These are phyloP conservation scores for Fusarium annulatum DNA, from an alignment of 2,329 filamentous ascomycete species.

Conservation along the genomic window DNA sequence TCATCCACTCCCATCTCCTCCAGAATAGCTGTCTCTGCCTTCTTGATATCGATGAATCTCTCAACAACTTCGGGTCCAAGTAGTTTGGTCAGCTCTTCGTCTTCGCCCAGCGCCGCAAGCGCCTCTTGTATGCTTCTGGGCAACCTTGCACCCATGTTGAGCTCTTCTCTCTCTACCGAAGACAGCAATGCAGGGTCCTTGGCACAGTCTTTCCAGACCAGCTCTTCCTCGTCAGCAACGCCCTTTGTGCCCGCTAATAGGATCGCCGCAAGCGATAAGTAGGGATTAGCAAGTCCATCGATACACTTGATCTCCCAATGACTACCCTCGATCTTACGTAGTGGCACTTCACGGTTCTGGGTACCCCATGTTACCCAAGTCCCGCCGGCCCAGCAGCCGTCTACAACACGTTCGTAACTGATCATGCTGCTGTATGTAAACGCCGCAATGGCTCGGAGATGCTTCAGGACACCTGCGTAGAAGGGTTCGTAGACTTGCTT, in stretches of 20 bases:
- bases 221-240: conserved; percentile 45
- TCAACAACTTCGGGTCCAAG: conserved; percentile 64
- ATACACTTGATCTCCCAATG: conserved; percentile 84
- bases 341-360: conserved; percentile 80
- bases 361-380: conserved; percentile 84
- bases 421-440: conserved; percentile 73
- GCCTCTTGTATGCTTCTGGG: conserved; percentile 67
- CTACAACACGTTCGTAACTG: conserved; percentile 75
- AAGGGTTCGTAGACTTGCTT: conserved; percentile 69
- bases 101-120: conserved; percentile 60
- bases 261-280: conserved; percentile 63
- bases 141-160: conserved; percentile 66
- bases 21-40: conserved; percentile 60
- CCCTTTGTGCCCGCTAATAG: conserved; percentile 48
- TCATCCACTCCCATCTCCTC: conserved; percentile 58
- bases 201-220: conserved; percentile 65
- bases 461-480: conserved; percentile 76
- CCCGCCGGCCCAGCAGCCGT: conserved; percentile 82
- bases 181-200: conserved; percentile 65
- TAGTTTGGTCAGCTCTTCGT: conserved; percentile 57
- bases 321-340: conserved; percentile 72
- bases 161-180: conserved; percentile 57
- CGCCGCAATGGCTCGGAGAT: conserved; percentile 74
- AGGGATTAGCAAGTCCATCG: conserved; percentile 85
- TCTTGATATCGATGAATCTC: conserved; percentile 69